Evolutionary conservation across 768 basidiomycete genomes (phyloP).

Genomic region (Infundibulicybe gibba): DNA sequence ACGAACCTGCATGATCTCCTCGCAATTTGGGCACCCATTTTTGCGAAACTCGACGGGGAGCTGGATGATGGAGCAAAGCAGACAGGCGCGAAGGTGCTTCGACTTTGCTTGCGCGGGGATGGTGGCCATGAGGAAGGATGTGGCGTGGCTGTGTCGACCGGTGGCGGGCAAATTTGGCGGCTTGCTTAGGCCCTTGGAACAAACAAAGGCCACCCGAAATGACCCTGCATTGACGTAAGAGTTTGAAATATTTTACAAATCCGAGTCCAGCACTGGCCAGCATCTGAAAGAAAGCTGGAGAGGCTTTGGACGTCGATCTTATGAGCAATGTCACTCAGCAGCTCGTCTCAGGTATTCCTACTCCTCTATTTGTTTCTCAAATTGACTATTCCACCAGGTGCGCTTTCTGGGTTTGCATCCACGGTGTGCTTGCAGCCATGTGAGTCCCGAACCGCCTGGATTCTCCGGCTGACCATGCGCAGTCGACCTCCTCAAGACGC

Average conservation of each 20-base stretch:
- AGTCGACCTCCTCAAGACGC: constrained; percentile 94
- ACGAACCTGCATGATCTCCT: constrained; percentile 89
- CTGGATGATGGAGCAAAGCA: constrained; percentile 91
- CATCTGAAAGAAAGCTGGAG: too few species aligned
- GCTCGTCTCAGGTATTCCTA: constrained; percentile 50
- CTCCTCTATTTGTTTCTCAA: not conserved
- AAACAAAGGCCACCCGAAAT: too few species aligned
- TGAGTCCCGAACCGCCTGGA: constrained; percentile 26
- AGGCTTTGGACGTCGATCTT: not conserved
- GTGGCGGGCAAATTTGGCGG: too few species aligned
- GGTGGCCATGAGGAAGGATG: constrained; percentile 14
- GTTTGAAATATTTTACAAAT: too few species aligned
- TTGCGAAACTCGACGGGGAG: constrained; percentile 79
- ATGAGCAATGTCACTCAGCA: constrained; percentile 73
- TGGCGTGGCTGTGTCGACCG: too few species aligned
- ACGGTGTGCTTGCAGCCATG: constrained; percentile 76
- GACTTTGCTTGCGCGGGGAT: constrained; percentile 61
- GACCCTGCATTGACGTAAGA: too few species aligned
- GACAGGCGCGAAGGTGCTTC: constrained; percentile 83
- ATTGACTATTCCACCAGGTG: constrained; percentile 43
- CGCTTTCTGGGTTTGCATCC: constrained; percentile 73
- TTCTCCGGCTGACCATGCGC: not conserved
- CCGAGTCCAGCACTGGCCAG: too few species aligned
- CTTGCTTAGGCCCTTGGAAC: too few species aligned
- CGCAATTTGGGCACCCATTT: constrained; percentile 94